Percentiles rank a stretch among this genome's conserved stretches.
Evolutionary conservation across 2,329 filamentous ascomycete species (phyloP).

Genomic region (Cytospora mali): DNA sequence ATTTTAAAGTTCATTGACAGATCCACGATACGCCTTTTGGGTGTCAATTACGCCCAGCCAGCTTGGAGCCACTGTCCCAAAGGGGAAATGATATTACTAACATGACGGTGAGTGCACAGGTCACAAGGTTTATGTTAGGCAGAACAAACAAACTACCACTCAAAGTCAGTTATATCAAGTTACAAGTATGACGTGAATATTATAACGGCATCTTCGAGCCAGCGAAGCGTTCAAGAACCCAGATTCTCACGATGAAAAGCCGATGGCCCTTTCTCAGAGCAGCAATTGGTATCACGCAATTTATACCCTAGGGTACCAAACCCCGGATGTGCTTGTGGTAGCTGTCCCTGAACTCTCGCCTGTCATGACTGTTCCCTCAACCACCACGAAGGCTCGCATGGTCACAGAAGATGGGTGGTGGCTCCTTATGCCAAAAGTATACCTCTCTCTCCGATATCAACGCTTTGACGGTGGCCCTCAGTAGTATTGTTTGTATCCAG

Average conservation of each 20-base stretch:
- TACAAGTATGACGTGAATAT: not conserved
- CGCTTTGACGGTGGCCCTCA: not conserved
- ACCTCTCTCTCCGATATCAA: not conserved
- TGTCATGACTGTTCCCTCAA: too few species aligned
- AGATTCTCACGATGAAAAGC: not conserved
- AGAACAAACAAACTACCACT: not conserved
- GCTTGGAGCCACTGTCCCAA: not conserved
- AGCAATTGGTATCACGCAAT: too few species aligned
- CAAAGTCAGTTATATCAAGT: not conserved
- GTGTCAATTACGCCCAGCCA: not conserved
- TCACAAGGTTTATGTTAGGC: not conserved
- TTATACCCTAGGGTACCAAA: too few species aligned
- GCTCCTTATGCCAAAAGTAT: too few species aligned
- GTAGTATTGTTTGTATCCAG: not conserved
- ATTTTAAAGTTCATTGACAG: not conserved
- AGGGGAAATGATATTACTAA: not conserved
- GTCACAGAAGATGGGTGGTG: too few species aligned
- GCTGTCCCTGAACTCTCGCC: too few species aligned
- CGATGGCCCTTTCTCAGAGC: not conserved
- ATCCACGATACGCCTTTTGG: not conserved
- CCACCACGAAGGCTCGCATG: too few species aligned
- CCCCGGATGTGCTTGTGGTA: too few species aligned
- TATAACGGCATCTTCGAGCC: not conserved
- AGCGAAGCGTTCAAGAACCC: not conserved
- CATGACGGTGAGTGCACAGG: not conserved